Base-by-base conservation (phyloP, 2,329 filamentous ascomycete genomes). In the Paraconiothyrium sp. region DNA sequence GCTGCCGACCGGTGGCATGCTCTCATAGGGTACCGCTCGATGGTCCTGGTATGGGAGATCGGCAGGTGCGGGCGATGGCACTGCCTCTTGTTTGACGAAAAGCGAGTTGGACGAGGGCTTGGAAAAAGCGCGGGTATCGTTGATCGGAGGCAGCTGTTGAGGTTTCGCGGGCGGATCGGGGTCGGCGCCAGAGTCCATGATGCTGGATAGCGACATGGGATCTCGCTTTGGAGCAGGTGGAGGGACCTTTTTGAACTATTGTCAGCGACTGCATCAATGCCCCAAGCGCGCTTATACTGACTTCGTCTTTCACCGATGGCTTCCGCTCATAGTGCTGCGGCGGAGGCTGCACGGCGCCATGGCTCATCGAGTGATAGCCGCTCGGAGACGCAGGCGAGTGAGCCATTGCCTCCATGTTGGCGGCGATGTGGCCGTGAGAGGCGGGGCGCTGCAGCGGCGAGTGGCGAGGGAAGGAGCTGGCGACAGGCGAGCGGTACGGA, bases 151-250 rank as follows among this genome's bases (percentile, higher is more conserved):
- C 63, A 59, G 76, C 46, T 80, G 82, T 47, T 81, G 82, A 13
- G 80, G 76, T 67, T 82, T 85, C 8, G 84, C 82, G 43, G 66
- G 73, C 54, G 77, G 78, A 16, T 87, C 84, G 57, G 91, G 89
- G 59, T 93, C 90, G 58, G 91, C 86, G 68, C 88, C 93, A 4
- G 93, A 94, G 16, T 93, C 94, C 47, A 98, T 89, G 62, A 98
- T 96, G 76, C 94, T 97, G 67, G 93, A 95, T 74, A 98, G 95
- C 5, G 94, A 95, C 94, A 97, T 97, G 57, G 94, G 91, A 76
- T 97, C 92, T 61, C 93, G 89, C 68, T 88, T 89, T 1, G 90
- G 86, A 54, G 90, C 91, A 87, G 91, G 87, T 56, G 90, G 92
- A 88, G 93, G 77, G 39, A 69, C 65, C 74, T 74, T 60, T 60